A percentile compares a stretch with the other conserved stretches of the same genome.
Conservation (phyloP, 228 moss, liverwort and hornwort species). For the Sphagnum fallax region DNA sequence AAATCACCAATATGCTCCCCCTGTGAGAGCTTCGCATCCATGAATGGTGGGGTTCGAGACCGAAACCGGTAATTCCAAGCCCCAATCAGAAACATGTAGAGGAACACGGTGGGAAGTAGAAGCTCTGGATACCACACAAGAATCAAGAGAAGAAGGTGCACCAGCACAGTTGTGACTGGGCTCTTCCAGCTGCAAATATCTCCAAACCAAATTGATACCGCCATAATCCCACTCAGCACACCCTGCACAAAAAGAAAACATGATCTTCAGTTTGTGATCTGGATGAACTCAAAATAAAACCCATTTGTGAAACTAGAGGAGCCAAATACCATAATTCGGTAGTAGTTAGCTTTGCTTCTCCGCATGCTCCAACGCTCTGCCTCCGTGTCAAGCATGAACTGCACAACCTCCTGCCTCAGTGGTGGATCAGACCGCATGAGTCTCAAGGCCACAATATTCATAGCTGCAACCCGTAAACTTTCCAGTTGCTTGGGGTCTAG, state of each 20-base stretch:
- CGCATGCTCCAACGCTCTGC: constrained; percentile 93
- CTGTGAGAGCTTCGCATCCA: constrained; percentile 85
- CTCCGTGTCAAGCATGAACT: constrained; percentile 84
- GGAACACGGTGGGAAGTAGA: constrained; percentile 67
- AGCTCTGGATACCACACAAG: constrained; percentile 87
- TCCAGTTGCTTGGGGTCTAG: constrained; percentile 55
- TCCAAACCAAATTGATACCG: constrained; percentile 80
- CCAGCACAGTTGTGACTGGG: constrained; percentile 77
- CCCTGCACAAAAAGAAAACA: constrained; percentile 32
- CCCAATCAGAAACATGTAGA: constrained; percentile 90
- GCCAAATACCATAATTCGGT: constrained; percentile 62
- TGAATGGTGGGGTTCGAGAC: constrained; percentile 70
- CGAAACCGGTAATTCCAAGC: constrained; percentile 89
- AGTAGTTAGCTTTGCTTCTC: constrained; percentile 87
- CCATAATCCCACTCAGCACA: constrained; percentile 63
- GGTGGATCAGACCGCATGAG: constrained; percentile 78
- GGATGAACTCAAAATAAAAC: too few relatives aligned
- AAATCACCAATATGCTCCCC: constrained; percentile 72
- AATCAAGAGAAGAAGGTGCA: constrained; percentile 79
- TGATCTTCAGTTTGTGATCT: too few relatives aligned
- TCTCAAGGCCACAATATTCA: constrained; percentile 78
- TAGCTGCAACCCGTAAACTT: constrained; percentile 58
- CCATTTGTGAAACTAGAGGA: too few relatives aligned
- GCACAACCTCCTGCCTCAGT: constrained; percentile 69
- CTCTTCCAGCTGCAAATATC: constrained; percentile 94